These are phyloP conservation scores for Cadophora malorum DNA, from an alignment of 2,329 filamentous ascomycete genomes.

Conservation along the genomic window DNA sequence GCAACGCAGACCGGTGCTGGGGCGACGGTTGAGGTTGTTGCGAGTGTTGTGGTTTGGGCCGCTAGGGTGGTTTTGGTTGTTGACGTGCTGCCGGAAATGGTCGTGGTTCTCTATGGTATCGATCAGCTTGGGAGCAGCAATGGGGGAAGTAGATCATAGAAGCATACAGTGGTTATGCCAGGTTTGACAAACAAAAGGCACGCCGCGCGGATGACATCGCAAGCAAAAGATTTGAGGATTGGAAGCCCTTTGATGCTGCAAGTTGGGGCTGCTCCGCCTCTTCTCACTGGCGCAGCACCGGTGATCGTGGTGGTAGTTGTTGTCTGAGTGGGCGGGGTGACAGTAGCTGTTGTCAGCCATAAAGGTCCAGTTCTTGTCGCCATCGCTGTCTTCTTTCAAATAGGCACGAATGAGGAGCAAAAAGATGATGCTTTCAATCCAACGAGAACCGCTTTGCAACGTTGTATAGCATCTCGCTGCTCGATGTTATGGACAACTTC, in stretches of 20 bases:
- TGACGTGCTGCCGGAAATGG: neutral
- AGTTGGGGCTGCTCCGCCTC: neutral
- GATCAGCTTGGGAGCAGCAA: neutral
- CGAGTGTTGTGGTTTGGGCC: neutral
- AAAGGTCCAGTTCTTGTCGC: neutral
- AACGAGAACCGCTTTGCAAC: neutral
- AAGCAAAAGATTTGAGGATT: neutral
- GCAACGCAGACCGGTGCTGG: neutral
- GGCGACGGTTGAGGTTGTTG: neutral
- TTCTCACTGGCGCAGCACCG: neutral
- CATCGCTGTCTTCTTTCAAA: neutral
- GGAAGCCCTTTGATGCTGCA: neutral
- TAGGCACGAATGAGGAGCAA: neutral
- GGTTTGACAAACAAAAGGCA: neutral
- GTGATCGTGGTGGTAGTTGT: neutral
- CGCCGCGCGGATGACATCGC: neutral
- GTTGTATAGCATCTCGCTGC: neutral
- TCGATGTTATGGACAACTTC: neutral
- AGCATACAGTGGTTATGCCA: neutral
- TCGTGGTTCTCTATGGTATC: neutral
- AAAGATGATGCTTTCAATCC: neutral
- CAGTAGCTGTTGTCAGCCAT: neutral
- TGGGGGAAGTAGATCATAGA: neutral
- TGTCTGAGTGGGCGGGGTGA: neutral
- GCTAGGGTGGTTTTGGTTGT: neutral